Conservation (phyloP, 1,139 yeast species). For the Geotrichum restrictum region DNA sequence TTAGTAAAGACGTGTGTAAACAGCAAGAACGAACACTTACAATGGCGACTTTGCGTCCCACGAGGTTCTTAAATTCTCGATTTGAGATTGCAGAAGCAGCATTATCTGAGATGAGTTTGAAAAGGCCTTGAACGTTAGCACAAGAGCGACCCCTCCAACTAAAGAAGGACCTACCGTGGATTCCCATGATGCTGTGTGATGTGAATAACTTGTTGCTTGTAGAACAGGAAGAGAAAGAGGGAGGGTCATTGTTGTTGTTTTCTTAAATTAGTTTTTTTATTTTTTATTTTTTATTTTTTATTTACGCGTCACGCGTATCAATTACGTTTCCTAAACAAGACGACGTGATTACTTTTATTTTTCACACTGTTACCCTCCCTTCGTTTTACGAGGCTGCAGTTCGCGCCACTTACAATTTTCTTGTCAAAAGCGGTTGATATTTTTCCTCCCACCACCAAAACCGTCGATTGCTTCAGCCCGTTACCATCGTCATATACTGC, state of each 20-base stretch:
- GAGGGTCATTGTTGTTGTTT: not conserved
- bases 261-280: not conserved
- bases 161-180: slow-evolving; percentile 19
- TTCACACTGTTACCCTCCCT: not conserved
- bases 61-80: slow-evolving; percentile 76
- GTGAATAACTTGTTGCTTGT: not conserved
- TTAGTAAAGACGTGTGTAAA: slow-evolving; percentile 5
- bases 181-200: slow-evolving; percentile 15
- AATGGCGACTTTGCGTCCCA: slow-evolving; percentile 94
- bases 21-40: slow-evolving; percentile 32
- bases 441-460: no score
- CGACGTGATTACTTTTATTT: not conserved
- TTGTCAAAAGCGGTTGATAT: no score
- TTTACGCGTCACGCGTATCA: slow-evolving; percentile 7
- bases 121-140: slow-evolving; percentile 61
- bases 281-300: not conserved
- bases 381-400: no score
- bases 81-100: slow-evolving; percentile 79
- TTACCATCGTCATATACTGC: no score
- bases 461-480: not conserved
- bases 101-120: slow-evolving; percentile 77
- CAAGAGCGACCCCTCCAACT: no score
- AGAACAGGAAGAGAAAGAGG: no score
- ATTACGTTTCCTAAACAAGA: not conserved
- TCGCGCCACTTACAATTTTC: no score